A percentile compares a stretch with the other conserved stretches of the same genome.
Evolutionary conservation across 192 early-diverging fungal genomes (phyloP).

Genomic region (Haplosporangium gracile): DNA sequence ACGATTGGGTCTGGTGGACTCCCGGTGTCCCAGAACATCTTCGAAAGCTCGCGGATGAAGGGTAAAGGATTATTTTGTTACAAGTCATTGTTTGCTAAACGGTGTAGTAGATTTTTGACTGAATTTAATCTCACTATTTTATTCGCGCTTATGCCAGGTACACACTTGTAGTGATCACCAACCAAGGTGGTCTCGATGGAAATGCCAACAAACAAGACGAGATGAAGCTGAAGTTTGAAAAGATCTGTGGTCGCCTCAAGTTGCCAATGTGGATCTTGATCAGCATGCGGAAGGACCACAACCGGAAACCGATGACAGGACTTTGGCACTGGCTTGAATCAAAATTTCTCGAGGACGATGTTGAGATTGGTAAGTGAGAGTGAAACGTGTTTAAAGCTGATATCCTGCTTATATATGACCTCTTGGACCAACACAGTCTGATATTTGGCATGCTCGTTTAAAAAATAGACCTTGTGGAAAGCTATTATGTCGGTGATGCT

Average conservation of each 20-base stretch:
- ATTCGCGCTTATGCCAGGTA: slow-evolving; percentile 54
- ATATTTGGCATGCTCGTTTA: background rate
- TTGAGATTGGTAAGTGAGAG: slow-evolving; percentile 56
- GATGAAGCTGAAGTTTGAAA: slow-evolving; percentile 63
- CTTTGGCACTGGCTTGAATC: slow-evolving; percentile 74
- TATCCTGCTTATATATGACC: slow-evolving; percentile 11
- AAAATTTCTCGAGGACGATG: slow-evolving; percentile 54
- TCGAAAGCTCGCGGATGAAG: slow-evolving; percentile 68
- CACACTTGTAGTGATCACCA: slow-evolving; percentile 82
- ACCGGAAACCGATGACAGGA: slow-evolving; percentile 81
- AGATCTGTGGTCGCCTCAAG: slow-evolving; percentile 56
- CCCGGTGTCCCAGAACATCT: slow-evolving; percentile 70
- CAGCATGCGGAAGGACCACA: slow-evolving; percentile 76
- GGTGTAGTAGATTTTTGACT: background rate
- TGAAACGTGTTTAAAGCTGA: background rate
- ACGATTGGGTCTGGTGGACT: slow-evolving; percentile 88
- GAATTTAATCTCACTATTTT: background rate
- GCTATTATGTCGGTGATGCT: slow-evolving; percentile 95
- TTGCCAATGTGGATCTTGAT: slow-evolving; percentile 80
- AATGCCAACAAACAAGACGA: slow-evolving; percentile 51
- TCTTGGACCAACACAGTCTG: background rate
- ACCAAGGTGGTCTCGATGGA: slow-evolving; percentile 74
- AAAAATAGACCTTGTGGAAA: slow-evolving; percentile 64
- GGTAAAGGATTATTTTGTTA: slow-evolving; percentile 58
- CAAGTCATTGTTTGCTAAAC: background rate